Evolutionary conservation across 306 rosid species (phyloP).

Genomic region (Begonia fuchsioides): DNA sequence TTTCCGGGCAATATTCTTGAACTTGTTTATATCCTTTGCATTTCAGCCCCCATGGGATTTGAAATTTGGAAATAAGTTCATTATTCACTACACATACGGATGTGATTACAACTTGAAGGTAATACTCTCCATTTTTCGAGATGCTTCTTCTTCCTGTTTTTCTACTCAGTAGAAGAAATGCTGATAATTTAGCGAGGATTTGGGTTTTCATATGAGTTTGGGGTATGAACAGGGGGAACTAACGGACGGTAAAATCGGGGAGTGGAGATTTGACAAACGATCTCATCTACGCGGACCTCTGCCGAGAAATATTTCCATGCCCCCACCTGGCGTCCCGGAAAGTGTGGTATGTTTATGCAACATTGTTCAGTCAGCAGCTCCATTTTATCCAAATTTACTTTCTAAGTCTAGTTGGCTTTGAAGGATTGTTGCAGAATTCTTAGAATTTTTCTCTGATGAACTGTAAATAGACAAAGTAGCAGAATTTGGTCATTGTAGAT

Average conservation of each 20-base stretch:
- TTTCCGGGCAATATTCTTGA: too few species aligned
- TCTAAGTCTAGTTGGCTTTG: too few species aligned
- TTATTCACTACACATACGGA: conserved; percentile 84
- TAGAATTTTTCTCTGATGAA: too few species aligned
- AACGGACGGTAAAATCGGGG: conserved; percentile 79
- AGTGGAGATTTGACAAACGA: conserved; percentile 97
- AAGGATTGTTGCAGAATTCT: too few species aligned
- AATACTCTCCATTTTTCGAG: conserved; percentile 1
- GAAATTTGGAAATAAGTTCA: conserved; percentile 47
- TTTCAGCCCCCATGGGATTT: conserved; percentile 97
- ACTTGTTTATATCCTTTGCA: too few species aligned
- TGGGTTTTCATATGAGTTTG: conserved; percentile 6
- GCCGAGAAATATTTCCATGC: conserved; percentile 66
- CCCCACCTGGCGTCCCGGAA: conserved; percentile 96
- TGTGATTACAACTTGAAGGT: conserved; percentile 87
- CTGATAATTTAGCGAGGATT: not conserved
- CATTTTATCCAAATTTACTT: too few species aligned
- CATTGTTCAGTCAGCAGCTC: too few species aligned
- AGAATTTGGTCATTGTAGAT: too few species aligned
- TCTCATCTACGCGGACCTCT: conserved; percentile 74
- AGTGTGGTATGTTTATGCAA: conserved; percentile 70
- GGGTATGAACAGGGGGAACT: conserved; percentile 55
- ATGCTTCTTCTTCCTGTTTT: not conserved
- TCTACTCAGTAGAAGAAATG: not conserved
- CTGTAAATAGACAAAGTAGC: too few species aligned